Base-by-base conservation (phyloP, 352 stramenopile species). In the Phytophthora colocasiae region DNA sequence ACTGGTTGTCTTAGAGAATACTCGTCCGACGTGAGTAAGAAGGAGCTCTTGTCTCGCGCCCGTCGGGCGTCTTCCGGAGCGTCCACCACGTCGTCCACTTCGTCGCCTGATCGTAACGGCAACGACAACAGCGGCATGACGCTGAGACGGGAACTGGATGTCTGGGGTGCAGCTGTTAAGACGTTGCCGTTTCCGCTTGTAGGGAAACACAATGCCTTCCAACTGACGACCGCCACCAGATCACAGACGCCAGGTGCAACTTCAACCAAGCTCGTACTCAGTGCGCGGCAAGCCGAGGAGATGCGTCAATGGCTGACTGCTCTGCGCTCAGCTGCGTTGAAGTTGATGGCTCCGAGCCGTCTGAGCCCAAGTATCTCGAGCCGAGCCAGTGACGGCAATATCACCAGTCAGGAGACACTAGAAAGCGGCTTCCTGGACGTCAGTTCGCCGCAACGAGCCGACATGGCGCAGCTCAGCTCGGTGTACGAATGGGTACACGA, bases 401-500 rank as follows among this genome's bases (percentile, higher is more conserved):
- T 59, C 51, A 9, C 32, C 45, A 22, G 24, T 3, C 3, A 46
- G 6, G 61, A 63, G n/a, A 6, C 19, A 24, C 24, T 67, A 12
- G 70, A 77, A 17, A 71, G 32, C n/a, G 66, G 75, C 6, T 83
- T 81, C 22, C 9, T 85, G 3, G 71, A 83, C 7, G 56, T 85
- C 0, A 54, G 38, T 0, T 69, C 60, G 61, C 63, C 73, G 0
- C 61, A 82, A 36, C 51, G 73, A 17, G 66, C 58, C 6, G 74
- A 85, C 14, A 78, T 80, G 69, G 78, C 71, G 15, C 71, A 53
- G 12, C 36, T 82, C 10, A 82, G 74, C 49, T 76, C 74, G 3
- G 74, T 76, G 1, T 78, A 84, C 27, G 74, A 90, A 41, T 92
- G 84, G 84, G 60, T 87, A 17, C 75, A 80, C 52, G 73, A 85